Base-by-base conservation (phyloP, 1,284 basidiomycete species). In the Moniliophthora roreri region DNA sequence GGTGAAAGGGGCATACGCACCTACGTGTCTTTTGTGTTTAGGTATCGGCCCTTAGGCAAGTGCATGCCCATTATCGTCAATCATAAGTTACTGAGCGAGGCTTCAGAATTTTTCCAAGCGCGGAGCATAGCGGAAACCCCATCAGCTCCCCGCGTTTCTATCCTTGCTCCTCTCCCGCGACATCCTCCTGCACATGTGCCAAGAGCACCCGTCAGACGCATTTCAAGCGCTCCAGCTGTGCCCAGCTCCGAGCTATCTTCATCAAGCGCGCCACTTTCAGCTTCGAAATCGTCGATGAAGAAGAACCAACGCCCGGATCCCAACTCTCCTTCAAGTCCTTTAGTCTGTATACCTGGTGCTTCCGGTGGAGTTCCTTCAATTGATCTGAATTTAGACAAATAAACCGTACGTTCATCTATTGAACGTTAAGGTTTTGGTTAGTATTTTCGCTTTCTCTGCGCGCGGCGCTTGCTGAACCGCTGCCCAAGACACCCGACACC, bases 11-110 rank as follows among this genome's bases (percentile, higher is more conserved):
- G 58, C 44, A 72, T 73, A n/a, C 65, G 68, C 15, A 76, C 80
- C 15, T 78, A 77, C 49, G 81, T 86, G 18, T 78, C 80, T 4
- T 87, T 87, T 59, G 69, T 79, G 2, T 87, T 80, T 54, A 68
- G 81, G 40, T 87, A 87, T 63, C 71, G 82, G 32, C 71, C 77
- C 34, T 65, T 60, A 51, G 80, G 83, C 82, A 58, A 40, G 69
- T 60, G 11, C 35, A 11, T 47, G 13, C 46, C 15, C 18, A 21
- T 16, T 36, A 48, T 18, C 16, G 24, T 48, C 15, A 4, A 38
- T 20, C 26, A 20, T 21, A 4, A 47, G n/a, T 50, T 15, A 34
- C 46, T 58, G 4, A 57, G 28, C 15, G 3, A 2, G 21, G 20
- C 8, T 20, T 5, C 48, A 76, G 77, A 74, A 39, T 79, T 76